phyloP scores from a whole-genome alignment of 192 early-diverging fungal species.

The Phlyctochytrium bullatum region DNA sequence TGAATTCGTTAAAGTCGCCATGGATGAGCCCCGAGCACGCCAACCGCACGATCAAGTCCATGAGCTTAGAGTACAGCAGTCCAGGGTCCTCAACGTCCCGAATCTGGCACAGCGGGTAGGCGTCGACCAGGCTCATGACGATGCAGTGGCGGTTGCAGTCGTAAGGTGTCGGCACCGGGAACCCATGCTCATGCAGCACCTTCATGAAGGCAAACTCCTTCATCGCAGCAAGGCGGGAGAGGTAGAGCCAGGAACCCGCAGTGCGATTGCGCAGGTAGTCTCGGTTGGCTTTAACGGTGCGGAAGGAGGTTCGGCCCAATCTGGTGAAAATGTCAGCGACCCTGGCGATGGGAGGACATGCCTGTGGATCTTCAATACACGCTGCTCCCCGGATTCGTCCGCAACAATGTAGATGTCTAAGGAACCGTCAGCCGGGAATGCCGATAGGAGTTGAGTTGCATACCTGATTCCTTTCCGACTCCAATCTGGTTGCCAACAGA shows the following conservation, averaged over 20 bases:
- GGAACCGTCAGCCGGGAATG: background rate
- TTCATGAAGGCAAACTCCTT: slow-evolving; percentile 99
- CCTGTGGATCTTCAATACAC: slow-evolving; percentile 94
- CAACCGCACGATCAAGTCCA: slow-evolving; percentile 94
- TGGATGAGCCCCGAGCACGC: slow-evolving; percentile 96
- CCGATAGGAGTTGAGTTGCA: no score
- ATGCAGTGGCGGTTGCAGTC: slow-evolving; percentile 95
- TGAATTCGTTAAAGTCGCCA: slow-evolving; percentile 99
- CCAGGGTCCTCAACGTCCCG: slow-evolving; percentile 83
- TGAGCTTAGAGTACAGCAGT: slow-evolving; percentile 87
- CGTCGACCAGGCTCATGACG: slow-evolving; percentile 95
- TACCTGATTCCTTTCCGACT: slow-evolving; percentile 95
- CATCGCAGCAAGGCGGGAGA: slow-evolving; percentile 96
- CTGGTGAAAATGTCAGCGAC: slow-evolving; percentile 33
- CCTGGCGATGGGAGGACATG: slow-evolving; percentile 15
- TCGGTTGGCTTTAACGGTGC: slow-evolving; percentile 94
- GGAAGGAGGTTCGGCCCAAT: slow-evolving; percentile 92
- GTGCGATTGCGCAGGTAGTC: slow-evolving; percentile 95
- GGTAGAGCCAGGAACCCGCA: slow-evolving; percentile 98
- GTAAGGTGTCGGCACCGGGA: slow-evolving; percentile 91
- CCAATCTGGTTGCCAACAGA: slow-evolving; percentile 99
- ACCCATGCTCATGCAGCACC: slow-evolving; percentile 90
- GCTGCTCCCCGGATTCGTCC: slow-evolving; percentile 84
- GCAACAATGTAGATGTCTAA: slow-evolving; percentile 95
- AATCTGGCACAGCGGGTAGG: slow-evolving; percentile 92